Conservation (phyloP, 2,329 filamentous ascomycete genomes). For the Albophoma yamanashiensis region DNA sequence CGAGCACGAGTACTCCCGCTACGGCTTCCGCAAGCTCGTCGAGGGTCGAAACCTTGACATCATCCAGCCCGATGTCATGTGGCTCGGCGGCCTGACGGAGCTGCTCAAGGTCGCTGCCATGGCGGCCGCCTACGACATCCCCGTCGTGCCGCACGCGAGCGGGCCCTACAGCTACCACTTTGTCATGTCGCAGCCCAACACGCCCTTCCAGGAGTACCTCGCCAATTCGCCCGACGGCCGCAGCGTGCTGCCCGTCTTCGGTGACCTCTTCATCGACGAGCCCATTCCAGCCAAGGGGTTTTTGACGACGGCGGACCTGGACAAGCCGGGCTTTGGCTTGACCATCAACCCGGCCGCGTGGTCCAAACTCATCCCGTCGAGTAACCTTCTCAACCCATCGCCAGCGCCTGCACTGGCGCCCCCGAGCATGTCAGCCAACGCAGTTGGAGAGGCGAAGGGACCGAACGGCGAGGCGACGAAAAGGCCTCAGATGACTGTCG, state of each 20-base stretch:
- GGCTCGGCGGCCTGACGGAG: conserved; percentile 88
- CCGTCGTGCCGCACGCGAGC: conserved; percentile 88
- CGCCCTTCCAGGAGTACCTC: conserved; percentile 91
- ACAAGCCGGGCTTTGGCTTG: conserved; percentile 85
- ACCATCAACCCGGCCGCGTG: conserved; percentile 69
- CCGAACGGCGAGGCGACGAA: background rate
- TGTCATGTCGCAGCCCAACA: conserved; percentile 85
- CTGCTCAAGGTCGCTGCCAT: conserved; percentile 80
- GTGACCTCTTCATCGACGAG: conserved; percentile 82
- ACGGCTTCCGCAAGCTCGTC: conserved; percentile 88
- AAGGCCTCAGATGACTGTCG: background rate
- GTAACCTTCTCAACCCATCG: conserved; percentile 60
- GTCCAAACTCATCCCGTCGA: conserved; percentile 63
- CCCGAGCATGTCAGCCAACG: background rate
- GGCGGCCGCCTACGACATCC: conserved; percentile 87
- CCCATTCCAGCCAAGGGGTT: conserved; percentile 78
- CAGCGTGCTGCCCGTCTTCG: conserved; percentile 84
- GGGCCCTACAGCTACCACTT: conserved; percentile 96
- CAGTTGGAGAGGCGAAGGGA: conserved; percentile 13
- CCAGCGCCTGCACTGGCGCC: conserved; percentile 32
- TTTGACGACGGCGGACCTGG: conserved; percentile 66
- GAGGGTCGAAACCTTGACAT: conserved; percentile 89
- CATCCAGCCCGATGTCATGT: conserved; percentile 95
- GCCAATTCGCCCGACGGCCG: conserved; percentile 88
- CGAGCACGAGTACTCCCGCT: conserved; percentile 91